phyloP scores from a whole-genome alignment of 148 eudicot genomes.

The Cornus controversa region DNA sequence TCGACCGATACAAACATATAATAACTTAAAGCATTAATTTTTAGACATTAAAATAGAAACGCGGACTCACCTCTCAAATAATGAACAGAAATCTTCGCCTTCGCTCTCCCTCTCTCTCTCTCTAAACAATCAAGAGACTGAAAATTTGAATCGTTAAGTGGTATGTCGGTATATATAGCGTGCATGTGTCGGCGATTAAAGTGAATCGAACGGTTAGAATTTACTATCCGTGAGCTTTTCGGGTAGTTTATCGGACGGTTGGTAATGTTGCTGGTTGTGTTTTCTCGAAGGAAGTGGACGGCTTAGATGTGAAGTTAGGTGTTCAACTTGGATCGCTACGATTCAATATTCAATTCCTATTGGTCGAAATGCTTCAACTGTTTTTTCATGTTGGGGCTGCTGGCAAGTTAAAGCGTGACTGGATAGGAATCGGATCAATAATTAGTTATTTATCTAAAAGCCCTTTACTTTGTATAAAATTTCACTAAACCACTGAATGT shows the following conservation, averaged over 20 bases:
- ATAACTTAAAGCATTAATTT: background rate
- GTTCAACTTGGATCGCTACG: conserved; percentile 33
- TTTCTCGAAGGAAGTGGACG: conserved; percentile 36
- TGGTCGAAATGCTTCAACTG: conserved; percentile 14
- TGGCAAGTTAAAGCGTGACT: too few relatives aligned
- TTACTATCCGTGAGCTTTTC: conserved; percentile 37
- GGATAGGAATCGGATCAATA: background rate
- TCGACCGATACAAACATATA: background rate
- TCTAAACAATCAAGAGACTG: background rate
- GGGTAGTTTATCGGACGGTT: conserved; percentile 38
- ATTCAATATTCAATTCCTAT: background rate
- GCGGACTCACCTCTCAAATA: background rate
- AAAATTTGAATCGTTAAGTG: conserved; percentile 3
- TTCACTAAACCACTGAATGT: background rate
- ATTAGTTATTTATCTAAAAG: background rate
- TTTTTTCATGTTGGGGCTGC: background rate
- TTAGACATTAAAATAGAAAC: background rate
- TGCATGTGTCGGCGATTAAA: background rate
- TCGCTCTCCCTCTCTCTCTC: conserved; percentile 10
- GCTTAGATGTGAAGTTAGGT: conserved; percentile 24
- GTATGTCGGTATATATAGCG: conserved; percentile 24
- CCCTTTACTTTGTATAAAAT: background rate
- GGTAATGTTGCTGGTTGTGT: conserved; percentile 23
- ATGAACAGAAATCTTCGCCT: background rate
- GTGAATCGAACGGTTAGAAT: conserved; percentile 34